Base-by-base conservation (phyloP, 306 rosid species). In the Herpetospermum pedunculosum region DNA sequence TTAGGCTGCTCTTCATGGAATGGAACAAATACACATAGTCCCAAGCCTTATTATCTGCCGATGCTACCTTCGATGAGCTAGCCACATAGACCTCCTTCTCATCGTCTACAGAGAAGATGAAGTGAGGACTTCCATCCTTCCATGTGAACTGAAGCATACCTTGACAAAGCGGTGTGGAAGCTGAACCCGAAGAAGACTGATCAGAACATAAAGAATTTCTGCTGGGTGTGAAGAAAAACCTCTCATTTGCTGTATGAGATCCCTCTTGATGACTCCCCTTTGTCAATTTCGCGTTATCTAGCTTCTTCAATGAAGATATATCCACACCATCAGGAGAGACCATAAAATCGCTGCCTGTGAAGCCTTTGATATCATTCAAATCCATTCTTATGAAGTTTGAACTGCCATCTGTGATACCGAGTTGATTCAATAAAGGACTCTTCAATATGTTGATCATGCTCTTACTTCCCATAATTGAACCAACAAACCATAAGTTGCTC, bases 121-220 rank as follows among this genome's bases (percentile, higher is more conserved):
- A 92, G 72, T 70, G 92, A 80, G 96, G 99, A 80, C 77, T 65
- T 68, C 97, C 97, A 29, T 77, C 85, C 82, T 81, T 90, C 99
- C 97, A 95, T 0, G 87, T 84, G 64, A 92, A 95, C 74, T 95
- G 97, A 59, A 95, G 92, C 99, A 95, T 95, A 76, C 96, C 97
- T 76, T 83, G 97, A 72, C 85, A 83, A 58, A 81, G 48, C 38
- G 77, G 19, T 8, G 95, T 73, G 16, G 88, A 76, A 67, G 90
- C 71, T 4, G 90, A 77, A 55, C 81, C 73, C 1, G 78, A 83
- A 53, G 76, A 83, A 75, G 92, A 81, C 78, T 76, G 81, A 77
- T 88, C 90, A 7, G 87, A 87, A 81, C 78, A 67, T 49, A 72
- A 59, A 77, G 91, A 80, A 78, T 78, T 83, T 50, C 85, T 68